Evolutionary conservation across 176 grass and related monocot species (phyloP), one percentile per base, ranked within the genome.

Genomic region (Oryza glumipatula): DNA sequence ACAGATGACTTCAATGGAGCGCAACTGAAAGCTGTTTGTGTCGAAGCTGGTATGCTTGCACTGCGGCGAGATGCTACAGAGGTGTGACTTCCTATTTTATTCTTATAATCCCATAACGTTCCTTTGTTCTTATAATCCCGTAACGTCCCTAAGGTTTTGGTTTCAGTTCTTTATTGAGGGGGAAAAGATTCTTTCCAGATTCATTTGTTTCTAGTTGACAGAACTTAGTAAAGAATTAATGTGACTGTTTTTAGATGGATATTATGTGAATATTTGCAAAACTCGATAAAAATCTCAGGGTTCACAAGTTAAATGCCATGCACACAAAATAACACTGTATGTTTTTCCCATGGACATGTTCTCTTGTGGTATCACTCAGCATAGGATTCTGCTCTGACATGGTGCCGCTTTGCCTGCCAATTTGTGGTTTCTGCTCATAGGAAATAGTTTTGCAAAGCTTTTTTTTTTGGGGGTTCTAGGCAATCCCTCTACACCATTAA

Each of bases 41-140:
- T 95, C 39, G 96, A 98, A 90, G 96, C 93, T 72, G 96, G 96
- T 54, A 98, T 98, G 96, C 91, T 95, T 10, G 93, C 93, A 9
- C 74, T 98, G 65, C 87, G 89, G 49, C 80, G 91, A 35, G 96
- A 98, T 95, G 93, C 93, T 72, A 95, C 93, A 49, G 93, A 98
- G 93, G 96, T 98, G 33, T 28, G 47, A 47, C 36, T 78, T 45
- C 52, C 33, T 70, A 28, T 70, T n/a, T 49, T 5, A 19, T 81
- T 76, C 61, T 48, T 72, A 32, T 69, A 70, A 51, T 67, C 54
- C 11, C 7, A 56, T 23, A 7, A 15, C 11, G 26, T 26, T 26
- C 26, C 26, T n/a, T 49, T 5, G 23, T 81, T 76, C 61, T 48
- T 72, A 32, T 69, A 70, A 51, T 67, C 54, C 7, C 7, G 44